Percentiles rank a stretch among this genome's conserved stretches.
phyloP scores from a whole-genome alignment of 2,329 filamentous ascomycete species.

The Stenocarpella maydis region DNA sequence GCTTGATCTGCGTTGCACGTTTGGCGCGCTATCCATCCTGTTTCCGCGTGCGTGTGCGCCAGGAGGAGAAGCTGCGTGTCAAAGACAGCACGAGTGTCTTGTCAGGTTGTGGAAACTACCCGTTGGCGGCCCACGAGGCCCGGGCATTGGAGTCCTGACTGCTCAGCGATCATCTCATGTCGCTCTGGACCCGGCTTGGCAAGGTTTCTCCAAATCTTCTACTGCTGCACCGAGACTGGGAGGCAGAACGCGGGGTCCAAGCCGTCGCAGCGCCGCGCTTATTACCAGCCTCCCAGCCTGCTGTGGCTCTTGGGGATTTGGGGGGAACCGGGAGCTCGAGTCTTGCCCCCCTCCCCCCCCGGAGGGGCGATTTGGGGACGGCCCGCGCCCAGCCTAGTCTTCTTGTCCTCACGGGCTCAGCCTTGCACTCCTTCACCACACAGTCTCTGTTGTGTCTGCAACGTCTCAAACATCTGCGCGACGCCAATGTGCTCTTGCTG shows the following conservation, averaged over 20 bases:
- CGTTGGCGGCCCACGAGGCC: neutral
- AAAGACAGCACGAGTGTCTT: neutral
- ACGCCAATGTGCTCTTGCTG: neutral
- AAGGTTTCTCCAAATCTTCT: constrained; percentile 19
- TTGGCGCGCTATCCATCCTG: neutral
- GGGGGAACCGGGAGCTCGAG: neutral
- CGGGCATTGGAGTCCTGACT: neutral
- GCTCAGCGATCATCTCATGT: constrained; percentile 9
- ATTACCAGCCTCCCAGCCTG: neutral
- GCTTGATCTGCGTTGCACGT: neutral
- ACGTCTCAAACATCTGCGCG: neutral
- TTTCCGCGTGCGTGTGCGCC: too few relatives aligned
- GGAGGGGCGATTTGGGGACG: neutral
- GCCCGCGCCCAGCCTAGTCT: neutral
- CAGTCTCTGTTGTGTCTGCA: neutral
- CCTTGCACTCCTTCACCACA: too few relatives aligned
- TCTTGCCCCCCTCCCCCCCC: neutral
- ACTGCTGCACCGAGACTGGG: neutral
- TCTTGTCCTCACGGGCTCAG: too few relatives aligned
- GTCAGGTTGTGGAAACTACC: neutral
- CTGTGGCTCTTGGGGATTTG: constrained; percentile 26
- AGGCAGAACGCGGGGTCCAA: constrained; percentile 19
- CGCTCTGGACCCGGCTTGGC: constrained; percentile 20
- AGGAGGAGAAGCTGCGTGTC: too few relatives aligned
- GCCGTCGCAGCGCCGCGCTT: neutral